phyloP scores from a whole-genome alignment of 2,329 filamentous ascomycete species.

The Sporothrix mexicana region DNA sequence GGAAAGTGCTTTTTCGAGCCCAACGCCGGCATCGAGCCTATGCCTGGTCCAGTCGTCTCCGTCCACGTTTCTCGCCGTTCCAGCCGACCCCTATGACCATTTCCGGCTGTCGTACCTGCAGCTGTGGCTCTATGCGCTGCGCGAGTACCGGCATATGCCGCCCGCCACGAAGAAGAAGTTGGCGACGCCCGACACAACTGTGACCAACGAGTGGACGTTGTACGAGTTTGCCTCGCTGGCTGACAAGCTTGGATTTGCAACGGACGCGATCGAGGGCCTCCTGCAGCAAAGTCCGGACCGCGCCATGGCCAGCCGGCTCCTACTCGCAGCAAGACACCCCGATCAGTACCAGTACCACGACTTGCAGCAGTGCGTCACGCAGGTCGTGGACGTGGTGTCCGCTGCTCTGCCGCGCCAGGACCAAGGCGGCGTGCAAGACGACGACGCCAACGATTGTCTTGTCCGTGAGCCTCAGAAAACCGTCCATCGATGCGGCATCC shows the following conservation, averaged over 20 bases:
- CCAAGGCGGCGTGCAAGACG: background rate
- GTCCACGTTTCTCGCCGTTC: constrained; percentile 3
- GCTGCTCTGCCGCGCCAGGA: background rate
- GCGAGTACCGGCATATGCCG: background rate
- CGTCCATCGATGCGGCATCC: background rate
- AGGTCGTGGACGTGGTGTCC: background rate
- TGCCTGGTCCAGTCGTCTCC: background rate
- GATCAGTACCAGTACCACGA: background rate
- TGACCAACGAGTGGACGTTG: background rate
- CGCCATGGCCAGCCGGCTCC: background rate
- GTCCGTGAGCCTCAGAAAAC: background rate
- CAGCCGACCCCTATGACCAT: background rate
- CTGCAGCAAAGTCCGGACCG: background rate
- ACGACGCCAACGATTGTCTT: background rate
- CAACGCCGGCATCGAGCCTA: background rate
- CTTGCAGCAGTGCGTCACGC: background rate
- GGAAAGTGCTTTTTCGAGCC: background rate
- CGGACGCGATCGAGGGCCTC: background rate
- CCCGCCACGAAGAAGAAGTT: background rate
- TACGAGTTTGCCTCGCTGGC: background rate
- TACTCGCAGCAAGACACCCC: background rate
- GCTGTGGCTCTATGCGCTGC: background rate
- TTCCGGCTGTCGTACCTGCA: background rate
- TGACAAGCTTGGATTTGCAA: background rate
- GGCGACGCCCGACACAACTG: background rate